Base-by-base conservation (phyloP, 2,329 filamentous ascomycete species). In the Fulvia fulva region DNA sequence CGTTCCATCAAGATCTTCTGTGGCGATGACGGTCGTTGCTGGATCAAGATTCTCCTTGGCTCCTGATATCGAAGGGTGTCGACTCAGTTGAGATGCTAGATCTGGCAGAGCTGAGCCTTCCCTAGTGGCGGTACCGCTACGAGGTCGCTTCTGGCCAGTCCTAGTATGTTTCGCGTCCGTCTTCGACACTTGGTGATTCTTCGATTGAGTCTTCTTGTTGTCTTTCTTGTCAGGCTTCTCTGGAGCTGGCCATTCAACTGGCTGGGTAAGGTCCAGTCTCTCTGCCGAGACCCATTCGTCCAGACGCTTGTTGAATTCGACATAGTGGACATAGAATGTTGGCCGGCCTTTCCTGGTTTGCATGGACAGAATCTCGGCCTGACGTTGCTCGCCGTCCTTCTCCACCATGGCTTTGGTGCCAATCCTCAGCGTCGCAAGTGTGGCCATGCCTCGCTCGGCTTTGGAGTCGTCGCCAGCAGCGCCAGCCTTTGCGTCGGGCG, bases 341-440 rank as follows among this genome's bases (percentile, higher is more conserved):
- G 90, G 88, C 16, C 89, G 87, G 69, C 90, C 93, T 75, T 95
- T 95, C 22, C 90, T 89, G 59, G 92, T 90, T 70, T 90, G 88
- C 67, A 97, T 95, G 59, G 91, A 94, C n/a, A 99, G 79, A 63
- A 99, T 96, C 74, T 99, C 94, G 67, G 94, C 94, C 77, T 94
- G 91, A 67, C 94, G 87, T 61, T 89, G 83, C 70, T 92, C 87
- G 60, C 91, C 91, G 74, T 96, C 84, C 84, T 89, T 88, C 66
- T 87, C 81, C 56, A 87, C 85, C 76, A 84, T 85, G 32, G 82
- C 84, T 70, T 87, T 87, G 32, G 86, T 83, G 63, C 85, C 85
- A 63, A 87, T 83, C 88, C 84, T 84, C 67, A 97, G 81, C 28
- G 91, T 93, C 67, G 91, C 88, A 62, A 94, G 79, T 34, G 91